Percentiles rank a stretch among this genome's conserved stretches.
phyloP scores from a whole-genome alignment of 2,329 filamentous ascomycete genomes.

The Aspergillus bombycis region DNA sequence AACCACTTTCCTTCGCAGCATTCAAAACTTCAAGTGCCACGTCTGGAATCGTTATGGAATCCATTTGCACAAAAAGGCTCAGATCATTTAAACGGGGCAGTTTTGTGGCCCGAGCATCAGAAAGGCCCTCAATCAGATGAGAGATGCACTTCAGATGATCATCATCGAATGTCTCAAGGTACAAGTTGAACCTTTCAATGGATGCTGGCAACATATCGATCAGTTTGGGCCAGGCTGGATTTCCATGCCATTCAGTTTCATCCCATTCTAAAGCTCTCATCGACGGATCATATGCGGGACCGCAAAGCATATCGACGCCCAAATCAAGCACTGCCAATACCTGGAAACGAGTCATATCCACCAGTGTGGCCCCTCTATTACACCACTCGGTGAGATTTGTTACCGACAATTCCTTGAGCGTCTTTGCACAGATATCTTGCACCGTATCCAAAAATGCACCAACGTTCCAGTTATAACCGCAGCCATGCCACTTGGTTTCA shows the following conservation, averaged over 20 bases:
- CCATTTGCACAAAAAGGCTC: background rate
- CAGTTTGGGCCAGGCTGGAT: constrained; percentile 8
- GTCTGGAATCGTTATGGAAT: background rate
- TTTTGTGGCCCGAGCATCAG: constrained; percentile 4
- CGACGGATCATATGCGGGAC: constrained; percentile 6
- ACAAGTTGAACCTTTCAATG: constrained; percentile 4
- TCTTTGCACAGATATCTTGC: constrained; percentile 4
- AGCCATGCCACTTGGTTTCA: constrained; percentile 11
- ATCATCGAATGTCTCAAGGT: constrained; percentile 1
- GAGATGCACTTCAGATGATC: constrained; percentile 6
- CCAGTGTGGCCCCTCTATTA: background rate
- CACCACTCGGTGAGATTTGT: background rate
- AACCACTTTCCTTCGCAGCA: constrained; percentile 11
- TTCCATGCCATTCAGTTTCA: background rate
- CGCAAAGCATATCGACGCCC: constrained; percentile 7
- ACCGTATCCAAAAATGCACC: constrained; percentile 6
- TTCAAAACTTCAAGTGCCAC: constrained; percentile 4
- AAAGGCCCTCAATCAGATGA: constrained; percentile 9
- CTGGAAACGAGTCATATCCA: constrained; percentile 10
- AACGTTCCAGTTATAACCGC: constrained; percentile 7
- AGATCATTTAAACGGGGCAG: constrained; percentile 1
- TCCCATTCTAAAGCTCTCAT: constrained; percentile 7
- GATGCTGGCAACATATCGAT: constrained; percentile 10
- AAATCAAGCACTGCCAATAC: constrained; percentile 5
- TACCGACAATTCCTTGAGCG: constrained; percentile 7